Evolutionary conservation across 1,284 basidiomycete species (phyloP).

Genomic region (Meira miltonrushii): DNA sequence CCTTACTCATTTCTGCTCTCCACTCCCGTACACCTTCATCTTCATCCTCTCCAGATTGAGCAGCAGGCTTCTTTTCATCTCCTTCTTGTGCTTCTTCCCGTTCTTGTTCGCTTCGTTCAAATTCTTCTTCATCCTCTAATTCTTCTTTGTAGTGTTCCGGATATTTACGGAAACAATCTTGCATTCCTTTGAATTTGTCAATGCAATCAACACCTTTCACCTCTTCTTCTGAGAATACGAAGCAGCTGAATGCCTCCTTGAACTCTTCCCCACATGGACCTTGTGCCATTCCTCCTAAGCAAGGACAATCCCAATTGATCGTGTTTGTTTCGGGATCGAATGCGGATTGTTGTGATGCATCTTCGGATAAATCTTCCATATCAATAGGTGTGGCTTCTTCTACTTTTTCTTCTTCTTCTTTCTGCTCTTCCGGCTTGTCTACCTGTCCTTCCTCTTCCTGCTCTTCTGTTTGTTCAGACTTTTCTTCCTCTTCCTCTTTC

Average conservation of each 20-base stretch:
- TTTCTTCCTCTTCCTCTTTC: slow-evolving; percentile 2
- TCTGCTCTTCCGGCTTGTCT: not conserved
- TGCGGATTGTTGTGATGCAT: slow-evolving; percentile 53
- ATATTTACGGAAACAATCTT: slow-evolving; percentile 92
- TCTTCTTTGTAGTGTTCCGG: slow-evolving; percentile 89
- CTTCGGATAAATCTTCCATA: not conserved
- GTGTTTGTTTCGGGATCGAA: slow-evolving; percentile 83
- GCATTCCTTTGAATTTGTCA: slow-evolving; percentile 96
- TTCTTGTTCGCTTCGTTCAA: not conserved
- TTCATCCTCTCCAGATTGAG: not conserved
- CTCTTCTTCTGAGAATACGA: slow-evolving; percentile 86
- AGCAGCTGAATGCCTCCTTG: slow-evolving; percentile 93
- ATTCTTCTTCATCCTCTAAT: slow-evolving; percentile 21
- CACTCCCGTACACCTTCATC: slow-evolving; percentile 10
- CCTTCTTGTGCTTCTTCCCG: not conserved
- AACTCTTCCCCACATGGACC: slow-evolving; percentile 93
- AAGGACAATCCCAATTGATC: slow-evolving; percentile 57
- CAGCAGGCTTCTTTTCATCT: not conserved
- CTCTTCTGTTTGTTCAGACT: too few species aligned
- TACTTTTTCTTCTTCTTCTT: not conserved
- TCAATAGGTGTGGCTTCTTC: not conserved
- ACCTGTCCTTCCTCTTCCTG: not conserved
- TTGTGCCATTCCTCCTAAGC: slow-evolving; percentile 95
- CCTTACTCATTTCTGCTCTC: slow-evolving; percentile 2
- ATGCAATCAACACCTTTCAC: slow-evolving; percentile 98